These are phyloP conservation scores for Chalciporus sphaerocephalus DNA, from an alignment of 768 basidiomycete genomes.

Conservation along the genomic window DNA sequence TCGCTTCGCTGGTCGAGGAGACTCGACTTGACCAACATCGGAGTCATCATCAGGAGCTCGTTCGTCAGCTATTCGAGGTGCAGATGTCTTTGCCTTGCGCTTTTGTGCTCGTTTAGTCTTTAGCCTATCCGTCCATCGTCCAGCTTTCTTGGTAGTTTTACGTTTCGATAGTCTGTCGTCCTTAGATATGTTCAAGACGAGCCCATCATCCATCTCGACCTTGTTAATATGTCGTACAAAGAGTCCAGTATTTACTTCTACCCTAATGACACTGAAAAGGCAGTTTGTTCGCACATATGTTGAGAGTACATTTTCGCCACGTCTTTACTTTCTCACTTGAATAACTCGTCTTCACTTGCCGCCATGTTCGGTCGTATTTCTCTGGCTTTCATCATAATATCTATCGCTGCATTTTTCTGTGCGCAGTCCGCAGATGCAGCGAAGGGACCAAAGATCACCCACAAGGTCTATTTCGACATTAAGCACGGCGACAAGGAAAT, in stretches of 20 bases:
- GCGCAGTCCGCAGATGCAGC: slow-evolving; percentile 71
- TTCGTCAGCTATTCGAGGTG: slow-evolving; percentile 13
- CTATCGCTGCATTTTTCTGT: slow-evolving; percentile 67
- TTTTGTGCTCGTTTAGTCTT: slow-evolving; percentile 72
- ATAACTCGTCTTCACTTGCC: not conserved
- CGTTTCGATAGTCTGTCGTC: slow-evolving; percentile 33
- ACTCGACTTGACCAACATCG: slow-evolving; percentile 14
- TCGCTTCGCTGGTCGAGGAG: slow-evolving; percentile 46
- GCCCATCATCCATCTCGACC: slow-evolving; percentile 59
- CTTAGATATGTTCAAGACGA: slow-evolving; percentile 67
- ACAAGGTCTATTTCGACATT: slow-evolving; percentile 94
- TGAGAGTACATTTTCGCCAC: slow-evolving; percentile 12
- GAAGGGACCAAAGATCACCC: slow-evolving; percentile 85
- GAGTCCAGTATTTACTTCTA: no score
- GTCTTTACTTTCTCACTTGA: slow-evolving; percentile 17
- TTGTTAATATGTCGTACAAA: no score
- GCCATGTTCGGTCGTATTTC: slow-evolving; percentile 58
- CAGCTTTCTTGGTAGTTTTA: slow-evolving; percentile 45
- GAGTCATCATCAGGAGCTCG: slow-evolving; percentile 16
- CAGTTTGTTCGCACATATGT: slow-evolving; percentile 21
- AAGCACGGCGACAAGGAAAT: slow-evolving; percentile 85
- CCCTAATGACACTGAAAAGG: slow-evolving; percentile 12
- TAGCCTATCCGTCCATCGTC: slow-evolving; percentile 74
- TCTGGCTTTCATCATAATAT: slow-evolving; percentile 56
- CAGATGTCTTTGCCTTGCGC: slow-evolving; percentile 44